Evolutionary conservation across 2,329 filamentous ascomycete genomes (phyloP).

Genomic region (Ambrosiella beaveri): DNA sequence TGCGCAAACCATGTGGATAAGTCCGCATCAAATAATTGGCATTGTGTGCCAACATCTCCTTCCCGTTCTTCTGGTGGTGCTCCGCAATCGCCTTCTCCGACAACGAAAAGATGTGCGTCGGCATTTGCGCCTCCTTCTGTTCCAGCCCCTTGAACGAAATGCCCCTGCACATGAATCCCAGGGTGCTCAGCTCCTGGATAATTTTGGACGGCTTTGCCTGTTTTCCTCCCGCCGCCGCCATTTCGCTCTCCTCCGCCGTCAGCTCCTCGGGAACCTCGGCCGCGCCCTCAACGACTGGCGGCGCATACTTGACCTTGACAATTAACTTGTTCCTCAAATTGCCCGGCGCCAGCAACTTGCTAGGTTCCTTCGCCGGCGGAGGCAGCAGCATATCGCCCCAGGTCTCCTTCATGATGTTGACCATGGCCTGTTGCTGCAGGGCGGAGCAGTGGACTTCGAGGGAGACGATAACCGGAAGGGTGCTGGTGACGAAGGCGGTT

Average conservation of each 20-base stretch:
- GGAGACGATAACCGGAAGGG: constrained; percentile 81
- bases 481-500: constrained; percentile 55
- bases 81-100: constrained; percentile 48
- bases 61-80: constrained; percentile 31
- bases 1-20: constrained; percentile 68
- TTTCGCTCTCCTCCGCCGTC: constrained; percentile 22
- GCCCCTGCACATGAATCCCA: constrained; percentile 71
- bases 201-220: constrained; percentile 41
- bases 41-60: constrained; percentile 62
- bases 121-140: constrained; percentile 51
- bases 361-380: constrained; percentile 27
- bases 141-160: constrained; percentile 66
- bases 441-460: constrained; percentile 75
- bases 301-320: constrained; percentile 61
- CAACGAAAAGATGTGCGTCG: constrained; percentile 51
- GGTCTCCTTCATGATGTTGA: constrained; percentile 71
- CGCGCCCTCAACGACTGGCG: constrained; percentile 21
- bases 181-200: constrained; percentile 51
- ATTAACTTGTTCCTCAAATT: constrained; percentile 63
- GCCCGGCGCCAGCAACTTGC: constrained; percentile 47
- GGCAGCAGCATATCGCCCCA: constrained; percentile 62
- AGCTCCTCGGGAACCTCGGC: constrained; percentile 18
- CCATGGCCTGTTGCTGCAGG: constrained; percentile 78
- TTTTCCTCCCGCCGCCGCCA: constrained; percentile 26
- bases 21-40: constrained; percentile 67